Conservation (phyloP, 352 stramenopile genomes). For the Globisporangium nagaii region DNA sequence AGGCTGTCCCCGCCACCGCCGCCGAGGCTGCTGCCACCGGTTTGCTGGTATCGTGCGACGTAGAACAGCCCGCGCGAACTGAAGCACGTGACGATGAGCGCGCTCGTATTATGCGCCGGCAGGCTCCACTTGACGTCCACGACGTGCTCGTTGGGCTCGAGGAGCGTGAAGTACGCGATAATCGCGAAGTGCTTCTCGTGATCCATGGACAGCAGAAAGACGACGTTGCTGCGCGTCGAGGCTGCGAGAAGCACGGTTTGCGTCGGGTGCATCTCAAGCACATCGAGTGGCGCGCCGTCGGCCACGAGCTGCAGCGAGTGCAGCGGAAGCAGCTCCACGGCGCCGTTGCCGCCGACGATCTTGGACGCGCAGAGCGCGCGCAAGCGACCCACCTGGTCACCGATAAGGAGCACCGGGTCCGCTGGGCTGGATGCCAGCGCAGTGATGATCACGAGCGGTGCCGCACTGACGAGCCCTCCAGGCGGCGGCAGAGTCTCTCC, state of each 20-base stretch:
- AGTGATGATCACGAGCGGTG: constrained; percentile 28
- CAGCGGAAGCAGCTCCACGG: constrained; percentile 56
- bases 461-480: background rate
- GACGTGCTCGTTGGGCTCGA: constrained; percentile 26
- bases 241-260: constrained; percentile 46
- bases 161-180: constrained; percentile 46
- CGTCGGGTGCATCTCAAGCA: constrained; percentile 52
- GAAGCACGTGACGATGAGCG: constrained; percentile 51
- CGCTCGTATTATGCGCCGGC: constrained; percentile 24
- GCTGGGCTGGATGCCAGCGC: constrained; percentile 34
- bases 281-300: constrained; percentile 28
- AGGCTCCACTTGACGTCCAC: constrained; percentile 62
- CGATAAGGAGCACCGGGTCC: constrained; percentile 59
- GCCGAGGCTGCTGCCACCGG: background rate
- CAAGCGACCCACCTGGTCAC: constrained; percentile 51
- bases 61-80: constrained; percentile 49
- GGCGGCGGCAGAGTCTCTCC: background rate
- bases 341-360: constrained; percentile 30
- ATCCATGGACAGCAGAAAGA: constrained; percentile 66
- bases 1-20: constrained; percentile 4
- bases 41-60: constrained; percentile 25
- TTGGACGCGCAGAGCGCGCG: constrained; percentile 54
- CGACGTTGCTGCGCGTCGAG: constrained; percentile 33
- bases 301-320: constrained; percentile 49
- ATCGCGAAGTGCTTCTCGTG: constrained; percentile 65